Evolutionary conservation across 2,329 filamentous ascomycete species (phyloP).

Genomic region (Dichotomopilus funicola): DNA sequence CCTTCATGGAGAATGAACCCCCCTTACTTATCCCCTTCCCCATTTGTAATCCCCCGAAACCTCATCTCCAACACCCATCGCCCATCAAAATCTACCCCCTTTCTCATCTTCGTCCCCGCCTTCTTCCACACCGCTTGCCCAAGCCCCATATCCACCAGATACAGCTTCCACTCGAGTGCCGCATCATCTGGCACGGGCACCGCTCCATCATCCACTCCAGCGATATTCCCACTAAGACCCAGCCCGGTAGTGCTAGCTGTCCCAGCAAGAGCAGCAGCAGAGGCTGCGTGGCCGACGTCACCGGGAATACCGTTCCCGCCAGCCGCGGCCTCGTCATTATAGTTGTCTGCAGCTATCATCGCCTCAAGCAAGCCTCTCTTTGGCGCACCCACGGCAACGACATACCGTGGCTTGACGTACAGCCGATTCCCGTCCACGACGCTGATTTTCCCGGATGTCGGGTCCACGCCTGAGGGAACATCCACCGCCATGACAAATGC

Average conservation of each 20-base stretch:
- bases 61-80: slow-evolving; percentile 75
- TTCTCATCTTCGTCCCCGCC: slow-evolving; percentile 70
- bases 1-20: background rate
- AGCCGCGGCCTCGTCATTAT: slow-evolving; percentile 35
- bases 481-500: slow-evolving; percentile 82
- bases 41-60: slow-evolving; percentile 35
- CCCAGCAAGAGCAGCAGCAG: no score
- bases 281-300: no score
- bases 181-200: slow-evolving; percentile 37
- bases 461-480: slow-evolving; percentile 81
- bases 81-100: slow-evolving; percentile 81
- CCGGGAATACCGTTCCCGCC: background rate
- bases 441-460: slow-evolving; percentile 61
- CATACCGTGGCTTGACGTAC: slow-evolving; percentile 73
- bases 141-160: slow-evolving; percentile 81
- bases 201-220: slow-evolving; percentile 15
- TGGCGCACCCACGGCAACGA: slow-evolving; percentile 80
- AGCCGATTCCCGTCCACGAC: slow-evolving; percentile 69
- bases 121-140: slow-evolving; percentile 78
- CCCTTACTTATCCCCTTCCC: slow-evolving; percentile 19
- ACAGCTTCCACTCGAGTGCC: slow-evolving; percentile 62
- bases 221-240: background rate
- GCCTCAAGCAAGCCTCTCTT: slow-evolving; percentile 78
- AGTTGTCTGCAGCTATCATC: slow-evolving; percentile 53
- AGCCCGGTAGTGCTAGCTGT: no score